phyloP scores from a whole-genome alignment of 2,329 filamentous ascomycete genomes.

The Penicillium digitatum region DNA sequence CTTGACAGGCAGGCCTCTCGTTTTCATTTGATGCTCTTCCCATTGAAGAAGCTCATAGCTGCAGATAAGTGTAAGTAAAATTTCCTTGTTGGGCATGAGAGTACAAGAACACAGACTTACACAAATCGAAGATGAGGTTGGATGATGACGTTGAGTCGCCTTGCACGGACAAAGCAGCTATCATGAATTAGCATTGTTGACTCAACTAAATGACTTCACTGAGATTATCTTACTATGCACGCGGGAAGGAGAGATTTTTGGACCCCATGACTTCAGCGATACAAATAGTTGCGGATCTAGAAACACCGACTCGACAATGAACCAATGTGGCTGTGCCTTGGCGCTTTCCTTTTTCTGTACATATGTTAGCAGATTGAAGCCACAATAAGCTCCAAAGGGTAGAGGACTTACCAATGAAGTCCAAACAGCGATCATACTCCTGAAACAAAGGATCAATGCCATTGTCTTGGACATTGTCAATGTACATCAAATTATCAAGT shows the following conservation, averaged over 20 bases:
- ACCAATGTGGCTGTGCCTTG: conserved; percentile 83
- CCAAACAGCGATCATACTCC: conserved; percentile 79
- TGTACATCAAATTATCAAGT: conserved; percentile 69
- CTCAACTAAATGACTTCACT: background rate
- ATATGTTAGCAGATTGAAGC: background rate
- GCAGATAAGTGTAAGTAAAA: conserved; percentile 13
- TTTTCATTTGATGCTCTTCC: conserved; percentile 71
- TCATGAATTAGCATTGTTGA: conserved; percentile 1
- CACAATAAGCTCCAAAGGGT: background rate
- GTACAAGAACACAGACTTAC: conserved; percentile 40
- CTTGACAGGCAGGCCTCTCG: conserved; percentile 53
- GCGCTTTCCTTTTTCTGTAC: conserved; percentile 68
- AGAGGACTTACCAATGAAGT: conserved; percentile 76
- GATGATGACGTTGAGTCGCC: conserved; percentile 94
- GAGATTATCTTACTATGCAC: conserved; percentile 65
- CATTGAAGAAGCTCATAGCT: conserved; percentile 86
- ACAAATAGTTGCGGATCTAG: conserved; percentile 91
- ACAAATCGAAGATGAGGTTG: conserved; percentile 93
- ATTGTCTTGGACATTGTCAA: conserved; percentile 91
- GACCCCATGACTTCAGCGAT: conserved; percentile 97
- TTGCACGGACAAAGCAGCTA: conserved; percentile 84
- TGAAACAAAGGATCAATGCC: conserved; percentile 87
- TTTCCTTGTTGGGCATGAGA: background rate
- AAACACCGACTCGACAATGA: conserved; percentile 94
- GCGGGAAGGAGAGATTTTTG: conserved; percentile 74